These are phyloP conservation scores for Aspergillus puulaauensis DNA, from an alignment of 2,329 filamentous ascomycete genomes.

Conservation along the genomic window DNA sequence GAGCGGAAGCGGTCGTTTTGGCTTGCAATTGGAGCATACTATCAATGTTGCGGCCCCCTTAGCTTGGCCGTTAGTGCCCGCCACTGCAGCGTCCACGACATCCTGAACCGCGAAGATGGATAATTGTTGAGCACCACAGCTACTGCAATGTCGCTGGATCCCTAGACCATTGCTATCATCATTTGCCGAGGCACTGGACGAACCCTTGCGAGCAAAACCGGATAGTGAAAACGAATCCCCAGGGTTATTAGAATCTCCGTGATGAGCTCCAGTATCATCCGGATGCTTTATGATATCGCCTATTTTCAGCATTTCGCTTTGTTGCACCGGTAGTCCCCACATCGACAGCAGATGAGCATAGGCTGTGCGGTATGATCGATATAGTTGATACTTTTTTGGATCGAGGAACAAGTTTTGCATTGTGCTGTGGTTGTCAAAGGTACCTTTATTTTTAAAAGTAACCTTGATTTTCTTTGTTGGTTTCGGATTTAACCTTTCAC, in stretches of 20 bases:
- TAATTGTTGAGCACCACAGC: slow-evolving; percentile 38
- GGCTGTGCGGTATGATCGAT: slow-evolving; percentile 53
- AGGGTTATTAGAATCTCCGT: slow-evolving; percentile 26
- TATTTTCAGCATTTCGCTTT: slow-evolving; percentile 60
- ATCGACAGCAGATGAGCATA: slow-evolving; percentile 61
- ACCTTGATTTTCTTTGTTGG: slow-evolving; percentile 43
- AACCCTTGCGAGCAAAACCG: slow-evolving; percentile 13
- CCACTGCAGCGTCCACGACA: slow-evolving; percentile 18
- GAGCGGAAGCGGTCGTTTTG: slow-evolving; percentile 32
- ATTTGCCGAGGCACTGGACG: slow-evolving; percentile 3
- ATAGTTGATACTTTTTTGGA: slow-evolving; percentile 47
- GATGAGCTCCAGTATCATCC: slow-evolving; percentile 18
- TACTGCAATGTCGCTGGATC: slow-evolving; percentile 44
- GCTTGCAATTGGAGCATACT: slow-evolving; percentile 38
- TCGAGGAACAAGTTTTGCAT: slow-evolving; percentile 51
- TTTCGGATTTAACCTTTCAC: slow-evolving; percentile 33
- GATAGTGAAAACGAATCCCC: slow-evolving; percentile 28
- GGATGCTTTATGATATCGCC: slow-evolving; percentile 45
- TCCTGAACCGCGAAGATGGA: slow-evolving; percentile 35
- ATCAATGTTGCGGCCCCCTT: slow-evolving; percentile 16
- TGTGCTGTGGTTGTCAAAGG: slow-evolving; percentile 55
- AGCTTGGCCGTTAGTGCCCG: slow-evolving; percentile 21
- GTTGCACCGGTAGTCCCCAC: slow-evolving; percentile 56
- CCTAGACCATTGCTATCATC: slow-evolving; percentile 33
- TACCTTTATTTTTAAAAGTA: slow-evolving; percentile 56